These are phyloP conservation scores for Pulveroboletus ravenelii DNA, from an alignment of 768 basidiomycete genomes.

Conservation along the genomic window DNA sequence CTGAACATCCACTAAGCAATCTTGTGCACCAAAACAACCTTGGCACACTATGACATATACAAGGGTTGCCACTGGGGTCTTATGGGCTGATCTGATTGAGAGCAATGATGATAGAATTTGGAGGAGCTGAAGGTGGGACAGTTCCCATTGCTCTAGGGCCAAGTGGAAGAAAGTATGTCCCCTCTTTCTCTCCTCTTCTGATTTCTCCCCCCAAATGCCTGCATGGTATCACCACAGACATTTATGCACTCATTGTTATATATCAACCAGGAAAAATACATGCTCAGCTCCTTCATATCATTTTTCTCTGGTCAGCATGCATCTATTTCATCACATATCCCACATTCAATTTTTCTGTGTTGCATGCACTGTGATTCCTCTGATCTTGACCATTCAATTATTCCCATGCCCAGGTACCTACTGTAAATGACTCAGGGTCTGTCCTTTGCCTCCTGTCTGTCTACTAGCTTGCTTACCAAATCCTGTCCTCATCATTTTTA, in stretches of 20 bases:
- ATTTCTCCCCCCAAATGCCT: neutral
- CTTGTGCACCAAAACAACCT: conserved; percentile 21
- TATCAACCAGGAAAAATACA: neutral
- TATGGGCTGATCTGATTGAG: conserved; percentile 5
- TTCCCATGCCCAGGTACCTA: conserved; percentile 31
- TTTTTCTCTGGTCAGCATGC: neutral
- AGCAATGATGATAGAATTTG: conserved; percentile 25
- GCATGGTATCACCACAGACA: neutral
- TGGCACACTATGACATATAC: conserved; percentile 5
- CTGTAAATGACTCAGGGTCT: conserved; percentile 84
- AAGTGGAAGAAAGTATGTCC: conserved; percentile 27
- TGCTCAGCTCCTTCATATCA: neutral
- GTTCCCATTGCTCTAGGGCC: conserved; percentile 9
- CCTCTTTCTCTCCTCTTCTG: neutral
- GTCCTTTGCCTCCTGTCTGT: conserved; percentile 21
- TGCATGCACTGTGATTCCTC: neutral
- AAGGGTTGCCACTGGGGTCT: neutral
- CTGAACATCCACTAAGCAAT: conserved; percentile 17
- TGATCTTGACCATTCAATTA: conserved; percentile 6
- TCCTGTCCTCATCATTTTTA: conserved; percentile 9
- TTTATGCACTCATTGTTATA: neutral
- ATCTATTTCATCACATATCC: neutral
- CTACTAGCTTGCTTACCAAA: conserved; percentile 19
- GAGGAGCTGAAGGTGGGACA: conserved; percentile 7
- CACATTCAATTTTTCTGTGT: neutral